These are phyloP conservation scores for Penicillium soppii DNA, from an alignment of 495 filamentous ascomycete species.

Conservation along the genomic window DNA sequence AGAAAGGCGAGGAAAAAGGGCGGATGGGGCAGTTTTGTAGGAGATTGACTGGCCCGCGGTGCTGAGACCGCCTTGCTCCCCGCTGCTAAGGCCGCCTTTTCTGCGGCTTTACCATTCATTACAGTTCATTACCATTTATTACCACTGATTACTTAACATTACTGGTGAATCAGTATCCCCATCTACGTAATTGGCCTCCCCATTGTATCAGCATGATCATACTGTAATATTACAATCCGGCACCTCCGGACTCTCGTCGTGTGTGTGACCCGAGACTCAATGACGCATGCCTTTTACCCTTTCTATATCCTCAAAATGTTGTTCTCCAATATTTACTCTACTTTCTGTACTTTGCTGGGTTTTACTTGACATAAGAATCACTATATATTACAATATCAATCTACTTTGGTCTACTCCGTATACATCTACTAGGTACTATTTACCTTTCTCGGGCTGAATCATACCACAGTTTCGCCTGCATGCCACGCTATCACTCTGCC, in stretches of 20 bases:
- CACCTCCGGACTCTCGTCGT: conserved; percentile 25
- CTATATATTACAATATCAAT: too few relatives aligned
- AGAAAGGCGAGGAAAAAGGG: conserved; percentile 42
- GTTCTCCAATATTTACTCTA: too few relatives aligned
- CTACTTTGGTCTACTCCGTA: not conserved
- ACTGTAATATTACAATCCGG: conserved; percentile 14
- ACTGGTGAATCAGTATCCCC: not conserved
- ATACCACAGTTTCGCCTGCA: not conserved
- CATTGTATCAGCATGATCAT: not conserved
- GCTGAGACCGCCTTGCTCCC: conserved; percentile 4
- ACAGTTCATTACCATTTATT: not conserved
- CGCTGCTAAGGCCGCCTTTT: conserved; percentile 1
- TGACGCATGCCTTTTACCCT: conserved; percentile 4
- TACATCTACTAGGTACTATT: not conserved
- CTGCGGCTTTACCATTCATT: not conserved
- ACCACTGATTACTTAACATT: not conserved
- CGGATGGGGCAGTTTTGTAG: conserved; percentile 52
- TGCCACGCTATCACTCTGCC: conserved; percentile 3
- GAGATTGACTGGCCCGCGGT: conserved; percentile 12
- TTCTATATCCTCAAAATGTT: too few relatives aligned
- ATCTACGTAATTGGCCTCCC: not conserved
- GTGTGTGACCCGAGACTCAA: conserved; percentile 21
- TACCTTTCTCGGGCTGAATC: not conserved
- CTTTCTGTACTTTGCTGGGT: not conserved
- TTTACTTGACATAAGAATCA: not conserved